Evolutionary conservation across 2,329 filamentous ascomycete genomes (phyloP), one percentile per base, ranked within the genome.

Genomic region (Orbilia quercus): DNA sequence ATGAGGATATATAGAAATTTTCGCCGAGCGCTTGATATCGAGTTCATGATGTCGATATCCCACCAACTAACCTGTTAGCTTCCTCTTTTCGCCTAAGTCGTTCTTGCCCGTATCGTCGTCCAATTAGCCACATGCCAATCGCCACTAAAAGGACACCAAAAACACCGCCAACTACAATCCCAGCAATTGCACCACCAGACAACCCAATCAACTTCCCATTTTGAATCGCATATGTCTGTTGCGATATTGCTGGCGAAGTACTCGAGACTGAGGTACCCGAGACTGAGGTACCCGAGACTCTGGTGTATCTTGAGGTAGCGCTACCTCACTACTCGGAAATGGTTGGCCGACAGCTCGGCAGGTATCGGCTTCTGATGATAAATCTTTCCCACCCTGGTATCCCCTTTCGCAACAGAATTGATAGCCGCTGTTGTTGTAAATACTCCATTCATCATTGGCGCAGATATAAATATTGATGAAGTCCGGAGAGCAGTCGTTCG

Each of bases 401-500:
- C 58, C 58, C 18, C 22, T n/a, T 5, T 7, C 25, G 23, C 65
- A 71, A 34, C 65, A 71, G 18, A 71, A 71, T 44, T 57, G 65
- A 22, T 57, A 71, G 2, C 65, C 65, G 11, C 14, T 63, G 34
- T 50, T 55, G 25, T 71, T 71, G 22, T 63, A 71, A 9, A 71
- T 16, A 6, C 42, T 14, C 65, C 65, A 71, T 48, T 36, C 34
- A 31, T 63, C 57, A 34, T 58, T 18, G 7, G 57, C 65, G 42
- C 65, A 71, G 31, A 71, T 42, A 14, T 63, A 40, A 28, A 53
- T 44, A 16, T 20, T 28, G 1, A 22, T 22, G 2, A 71, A 22
- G 14, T 71, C 40, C 25, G n/a, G 28, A 3, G 65, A 63, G 14
- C 65, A 71, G 28, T 71, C 65, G 7, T 22, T 25, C 9, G 22